These are phyloP conservation scores for Candolleomyces aberdarensis DNA, from an alignment of 768 basidiomycete species.

Conservation along the genomic window DNA sequence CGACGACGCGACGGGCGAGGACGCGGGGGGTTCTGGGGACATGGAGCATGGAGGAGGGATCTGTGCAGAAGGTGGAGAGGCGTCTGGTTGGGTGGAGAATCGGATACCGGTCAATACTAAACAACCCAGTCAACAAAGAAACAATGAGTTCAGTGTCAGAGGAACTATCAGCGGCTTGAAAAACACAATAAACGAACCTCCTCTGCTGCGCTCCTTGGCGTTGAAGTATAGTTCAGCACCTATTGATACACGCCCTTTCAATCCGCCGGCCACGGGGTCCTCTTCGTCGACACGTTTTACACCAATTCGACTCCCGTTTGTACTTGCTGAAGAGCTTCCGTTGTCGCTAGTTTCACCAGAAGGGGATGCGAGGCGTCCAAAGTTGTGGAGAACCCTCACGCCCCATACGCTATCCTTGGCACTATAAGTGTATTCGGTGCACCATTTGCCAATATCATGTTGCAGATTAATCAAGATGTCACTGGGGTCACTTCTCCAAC, in stretches of 20 bases:
- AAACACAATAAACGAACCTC: conserved; percentile 55
- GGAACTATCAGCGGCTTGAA: not conserved
- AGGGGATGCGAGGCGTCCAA: conserved; percentile 60
- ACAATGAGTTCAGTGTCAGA: no score
- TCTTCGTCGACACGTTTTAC: conserved; percentile 91
- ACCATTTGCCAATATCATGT: conserved; percentile 91
- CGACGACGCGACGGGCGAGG: conserved; percentile 29
- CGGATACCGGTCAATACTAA: conserved; percentile 89
- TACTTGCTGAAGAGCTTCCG: conserved; percentile 1
- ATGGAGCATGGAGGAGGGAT: conserved; percentile 33
- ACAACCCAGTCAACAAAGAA: no score
- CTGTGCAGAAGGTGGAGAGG: conserved; percentile 64
- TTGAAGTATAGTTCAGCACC: conserved; percentile 95
- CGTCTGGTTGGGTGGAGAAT: conserved; percentile 90
- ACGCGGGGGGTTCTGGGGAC: conserved; percentile 24
- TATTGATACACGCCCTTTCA: conserved; percentile 86
- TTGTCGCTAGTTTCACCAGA: conserved; percentile 32
- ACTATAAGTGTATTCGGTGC: conserved; percentile 92
- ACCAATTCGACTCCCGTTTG: conserved; percentile 21
- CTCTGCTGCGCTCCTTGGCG: conserved; percentile 88
- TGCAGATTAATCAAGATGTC: conserved; percentile 84
- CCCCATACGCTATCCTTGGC: conserved; percentile 96
- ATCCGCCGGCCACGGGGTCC: conserved; percentile 86
- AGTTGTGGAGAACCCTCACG: conserved; percentile 86
- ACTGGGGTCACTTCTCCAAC: conserved; percentile 50